Conservation (phyloP, 768 basidiomycete genomes). For the Holtermanniella nyarrowii region DNA sequence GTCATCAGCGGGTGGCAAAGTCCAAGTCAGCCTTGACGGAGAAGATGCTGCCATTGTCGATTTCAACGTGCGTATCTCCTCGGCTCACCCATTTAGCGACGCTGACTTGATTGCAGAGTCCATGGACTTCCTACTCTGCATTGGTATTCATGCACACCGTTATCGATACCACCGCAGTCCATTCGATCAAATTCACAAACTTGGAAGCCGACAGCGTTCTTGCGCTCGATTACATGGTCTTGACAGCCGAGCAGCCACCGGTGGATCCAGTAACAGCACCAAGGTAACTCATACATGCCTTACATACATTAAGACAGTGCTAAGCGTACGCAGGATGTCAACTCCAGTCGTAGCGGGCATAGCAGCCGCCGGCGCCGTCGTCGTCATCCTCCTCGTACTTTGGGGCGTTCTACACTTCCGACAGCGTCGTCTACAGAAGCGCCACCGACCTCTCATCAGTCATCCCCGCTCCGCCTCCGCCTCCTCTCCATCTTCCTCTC, state of each 20-base stretch:
- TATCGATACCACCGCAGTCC: slow-evolving; percentile 5
- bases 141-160: slow-evolving; percentile 12
- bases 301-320: no score
- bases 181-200: slow-evolving; percentile 9
- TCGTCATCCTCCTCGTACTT: no score
- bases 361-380: no score
- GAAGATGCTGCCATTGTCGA: not conserved
- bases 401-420: no score
- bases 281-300: no score
- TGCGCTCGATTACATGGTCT: not conserved
- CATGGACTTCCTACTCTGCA: slow-evolving; percentile 17
- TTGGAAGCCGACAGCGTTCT: not conserved
- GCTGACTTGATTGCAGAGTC: slow-evolving; percentile 3
- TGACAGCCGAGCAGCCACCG: not conserved
- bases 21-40: slow-evolving; percentile 18
- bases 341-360: no score
- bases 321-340: no score
- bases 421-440: no score
- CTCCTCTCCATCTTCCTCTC: no score
- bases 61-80: not conserved
- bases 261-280: not conserved
- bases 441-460: no score
- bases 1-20: slow-evolving; percentile 7
- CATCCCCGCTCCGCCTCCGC: no score
- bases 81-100: not conserved